phyloP scores from a whole-genome alignment of 2,329 filamentous ascomycete genomes.

The Trichoderma sp. region DNA sequence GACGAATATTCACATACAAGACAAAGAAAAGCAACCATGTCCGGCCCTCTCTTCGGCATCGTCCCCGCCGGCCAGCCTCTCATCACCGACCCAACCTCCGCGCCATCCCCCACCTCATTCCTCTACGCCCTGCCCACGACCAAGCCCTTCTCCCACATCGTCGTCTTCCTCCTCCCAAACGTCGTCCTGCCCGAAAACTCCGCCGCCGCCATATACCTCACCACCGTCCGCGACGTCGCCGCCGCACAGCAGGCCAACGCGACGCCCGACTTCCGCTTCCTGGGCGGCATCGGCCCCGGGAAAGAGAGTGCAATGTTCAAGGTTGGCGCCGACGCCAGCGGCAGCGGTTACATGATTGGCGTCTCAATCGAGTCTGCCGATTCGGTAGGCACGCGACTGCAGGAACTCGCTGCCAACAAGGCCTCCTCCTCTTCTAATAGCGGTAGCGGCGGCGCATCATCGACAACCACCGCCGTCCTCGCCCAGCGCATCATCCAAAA shows the following conservation, averaged over 20 bases:
- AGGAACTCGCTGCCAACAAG: conserved; percentile 54
- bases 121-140: conserved; percentile 56
- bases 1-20: neutral
- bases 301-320: conserved; percentile 94
- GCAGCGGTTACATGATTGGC: conserved; percentile 69
- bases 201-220: conserved; percentile 88
- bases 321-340: conserved; percentile 50
- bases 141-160: conserved; percentile 75
- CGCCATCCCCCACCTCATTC: conserved; percentile 58
- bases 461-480: conserved; percentile 72
- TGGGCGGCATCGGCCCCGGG: conserved; percentile 85
- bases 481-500: conserved; percentile 95
- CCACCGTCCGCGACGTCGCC: conserved; percentile 52
- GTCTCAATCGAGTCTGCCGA: conserved; percentile 78
- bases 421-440: neutral
- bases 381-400: conserved; percentile 71
- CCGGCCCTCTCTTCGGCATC: conserved; percentile 59
- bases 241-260: conserved; percentile 46
- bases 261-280: conserved; percentile 71
- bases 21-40: conserved; percentile 39
- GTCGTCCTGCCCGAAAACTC: conserved; percentile 71
- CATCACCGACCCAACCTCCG: conserved; percentile 57
- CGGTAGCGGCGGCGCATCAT: conserved; percentile 28
- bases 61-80: conserved; percentile 64
- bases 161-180: conserved; percentile 86